A percentile compares a stretch with the other conserved stretches of the same genome.
Evolutionary conservation across 2,329 filamentous ascomycete genomes (phyloP).

Genomic region (Talaromyces sp.): DNA sequence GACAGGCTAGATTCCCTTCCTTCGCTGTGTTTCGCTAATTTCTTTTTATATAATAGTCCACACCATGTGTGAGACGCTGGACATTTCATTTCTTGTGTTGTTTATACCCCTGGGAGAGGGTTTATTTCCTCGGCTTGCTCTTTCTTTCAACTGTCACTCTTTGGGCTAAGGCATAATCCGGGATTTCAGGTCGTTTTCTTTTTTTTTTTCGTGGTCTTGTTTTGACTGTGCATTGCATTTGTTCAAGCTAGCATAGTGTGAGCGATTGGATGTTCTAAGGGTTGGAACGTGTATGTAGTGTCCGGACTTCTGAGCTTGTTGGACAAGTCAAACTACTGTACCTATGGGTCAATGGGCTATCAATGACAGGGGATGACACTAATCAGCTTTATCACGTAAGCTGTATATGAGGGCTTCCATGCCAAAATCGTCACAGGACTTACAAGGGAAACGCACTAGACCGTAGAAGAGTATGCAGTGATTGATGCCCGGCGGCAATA

Average conservation of each 20-base stretch:
- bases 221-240: conserved; percentile 1
- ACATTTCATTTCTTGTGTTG: not conserved
- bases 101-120: not conserved
- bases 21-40: not conserved
- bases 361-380: too few relatives aligned
- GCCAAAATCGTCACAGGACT: too few relatives aligned
- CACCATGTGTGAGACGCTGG: conserved; percentile 3
- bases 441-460: too few relatives aligned
- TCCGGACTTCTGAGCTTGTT: not conserved
- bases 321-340: not conserved
- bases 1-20: not conserved
- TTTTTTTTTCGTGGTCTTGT: not conserved
- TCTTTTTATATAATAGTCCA: conserved; percentile 5
- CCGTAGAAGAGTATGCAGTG: too few relatives aligned
- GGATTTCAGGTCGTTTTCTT: not conserved
- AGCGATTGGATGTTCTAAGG: not conserved
- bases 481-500: too few relatives aligned
- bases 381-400: too few relatives aligned
- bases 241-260: conserved; percentile 5
- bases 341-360: too few relatives aligned
- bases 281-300: not conserved
- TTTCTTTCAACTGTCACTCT: not conserved
- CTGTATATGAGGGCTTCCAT: too few relatives aligned
- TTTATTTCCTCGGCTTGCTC: not conserved
- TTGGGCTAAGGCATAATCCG: not conserved